Evolutionary conservation across 2,329 filamentous ascomycete species (phyloP), one percentile per base, ranked within the genome.

Genomic region (Pyrenochaeta sp.): DNA sequence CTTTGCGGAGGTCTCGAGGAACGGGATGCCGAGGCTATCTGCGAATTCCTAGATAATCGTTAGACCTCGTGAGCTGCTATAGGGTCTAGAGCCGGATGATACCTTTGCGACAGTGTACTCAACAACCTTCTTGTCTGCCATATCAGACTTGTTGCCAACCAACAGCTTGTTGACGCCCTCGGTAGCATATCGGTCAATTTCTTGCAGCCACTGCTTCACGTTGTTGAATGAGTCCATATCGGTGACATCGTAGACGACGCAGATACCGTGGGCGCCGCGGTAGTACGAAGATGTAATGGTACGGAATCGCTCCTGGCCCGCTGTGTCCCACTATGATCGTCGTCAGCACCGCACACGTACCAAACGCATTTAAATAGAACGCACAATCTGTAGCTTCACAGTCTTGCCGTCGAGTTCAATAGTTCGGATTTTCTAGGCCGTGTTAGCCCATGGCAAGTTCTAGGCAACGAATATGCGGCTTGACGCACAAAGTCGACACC

Each of bases 211-310:
- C 86, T 99, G 95, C 91, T 99, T 98, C 75, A 99, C 95, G 85
- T 98, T 99, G 90, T 99, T 98, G 92, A 99, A 99, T 30, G 92
- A 97, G 81, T 98, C 95, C 94, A 98, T 97, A 81, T 99, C 95
- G 71, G 95, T 99, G 77, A 99, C 95, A 89, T 99, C 95, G 87
- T 98, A 99, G 79, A 99, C 95, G 72, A 99, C 94, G 83, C 95
- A 99, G 83, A 99, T 99, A 74, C 95, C 95, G 83, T 98, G 95
- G 69, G 95, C 95, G 76, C 95, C 95, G 78, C 95, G 92, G 86
- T 99, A 99, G 88, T 99, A 99, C 62, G 95, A 98, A 42, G 94
- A 98, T 63, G 95, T 99, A 84, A 99, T 99, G 75, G 95, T 99
- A 80, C 95, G 91, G 92, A 99, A 99, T 77, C 95, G 93, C 84